Conservation (phyloP, 257 asterid genomes). For the Parsonsia alboflavescens region DNA sequence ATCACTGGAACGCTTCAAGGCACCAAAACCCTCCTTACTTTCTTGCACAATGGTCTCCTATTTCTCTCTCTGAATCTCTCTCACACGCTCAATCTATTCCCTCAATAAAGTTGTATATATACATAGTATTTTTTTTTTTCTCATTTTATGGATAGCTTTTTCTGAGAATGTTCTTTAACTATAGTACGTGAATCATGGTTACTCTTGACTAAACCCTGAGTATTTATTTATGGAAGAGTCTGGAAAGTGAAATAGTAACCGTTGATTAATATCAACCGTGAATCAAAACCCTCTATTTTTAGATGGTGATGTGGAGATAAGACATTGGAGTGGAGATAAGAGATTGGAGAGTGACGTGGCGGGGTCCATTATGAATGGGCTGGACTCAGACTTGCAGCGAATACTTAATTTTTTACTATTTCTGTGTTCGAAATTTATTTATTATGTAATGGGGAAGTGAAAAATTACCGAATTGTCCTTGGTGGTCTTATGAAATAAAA, state of each 20-base stretch:
- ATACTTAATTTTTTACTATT: conserved; percentile 24
- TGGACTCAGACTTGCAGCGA: conserved; percentile 22
- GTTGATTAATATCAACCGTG: neutral
- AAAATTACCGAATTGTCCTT: conserved; percentile 27
- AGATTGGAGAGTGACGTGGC: conserved; percentile 53
- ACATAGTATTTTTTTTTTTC: neutral
- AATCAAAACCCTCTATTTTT: neutral
- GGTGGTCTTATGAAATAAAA: too few species aligned
- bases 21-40: conserved; percentile 23
- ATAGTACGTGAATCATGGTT: conserved; percentile 29
- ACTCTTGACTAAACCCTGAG: conserved; percentile 21
- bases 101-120: conserved; percentile 9
- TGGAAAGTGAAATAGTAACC: conserved; percentile 31
- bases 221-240: conserved; percentile 34
- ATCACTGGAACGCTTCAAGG: neutral
- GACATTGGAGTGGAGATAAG: conserved; percentile 45
- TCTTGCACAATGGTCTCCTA: conserved; percentile 11
- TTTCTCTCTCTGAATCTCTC: conserved; percentile 16
- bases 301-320: conserved; percentile 36
- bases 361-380: conserved; percentile 15
- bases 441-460: neutral
- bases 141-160: neutral
- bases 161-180: conserved; percentile 10
- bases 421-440: neutral
- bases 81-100: conserved; percentile 15